Percentiles rank a stretch among this genome's conserved stretches.
These are phyloP conservation scores for Rhodotorula sphaerocarpa DNA, from an alignment of 768 basidiomycete species.

Conservation along the genomic window DNA sequence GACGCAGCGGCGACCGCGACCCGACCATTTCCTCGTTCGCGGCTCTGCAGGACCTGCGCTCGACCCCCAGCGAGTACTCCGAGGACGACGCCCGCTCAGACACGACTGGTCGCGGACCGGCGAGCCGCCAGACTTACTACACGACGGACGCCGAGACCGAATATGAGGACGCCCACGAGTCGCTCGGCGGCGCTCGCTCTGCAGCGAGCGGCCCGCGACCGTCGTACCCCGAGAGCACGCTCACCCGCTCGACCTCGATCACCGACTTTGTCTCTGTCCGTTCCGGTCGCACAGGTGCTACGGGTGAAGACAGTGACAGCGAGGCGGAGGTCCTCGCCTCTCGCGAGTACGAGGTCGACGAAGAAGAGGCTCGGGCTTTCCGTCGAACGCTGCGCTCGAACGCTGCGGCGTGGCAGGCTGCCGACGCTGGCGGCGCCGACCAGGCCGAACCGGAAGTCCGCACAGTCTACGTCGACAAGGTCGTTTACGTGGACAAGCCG, in stretches of 20 bases:
- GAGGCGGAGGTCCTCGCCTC: conserved; percentile 10
- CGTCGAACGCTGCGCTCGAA: conserved; percentile 7
- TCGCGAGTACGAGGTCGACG: neutral
- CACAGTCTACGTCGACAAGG: conserved; percentile 40
- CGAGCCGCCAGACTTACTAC: conserved; percentile 9
- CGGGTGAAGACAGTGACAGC: conserved; percentile 6
- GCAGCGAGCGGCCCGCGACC: conserved; percentile 6
- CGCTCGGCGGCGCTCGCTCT: conserved; percentile 25
- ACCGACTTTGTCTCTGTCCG: conserved; percentile 30
- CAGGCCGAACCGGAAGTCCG: conserved; percentile 19
- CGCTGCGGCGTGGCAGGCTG: too few relatives aligned
- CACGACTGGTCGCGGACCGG: neutral
- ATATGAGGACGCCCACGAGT: conserved; percentile 39
- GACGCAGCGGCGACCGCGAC: conserved; percentile 5
- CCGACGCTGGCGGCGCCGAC: too few relatives aligned
- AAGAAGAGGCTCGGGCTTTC: conserved; percentile 10
- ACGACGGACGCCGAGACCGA: conserved; percentile 37
- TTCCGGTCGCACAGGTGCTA: conserved; percentile 10
- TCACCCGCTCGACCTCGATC: conserved; percentile 25
- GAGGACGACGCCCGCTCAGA: conserved; percentile 4
- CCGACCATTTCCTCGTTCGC: conserved; percentile 21
- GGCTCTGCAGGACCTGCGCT: conserved; percentile 5
- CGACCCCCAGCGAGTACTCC: neutral
- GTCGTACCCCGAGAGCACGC: conserved; percentile 16
- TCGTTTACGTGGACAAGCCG: conserved; percentile 29